Base-by-base conservation (phyloP, 495 filamentous ascomycete species). In the Penicillium egyptiacum region DNA sequence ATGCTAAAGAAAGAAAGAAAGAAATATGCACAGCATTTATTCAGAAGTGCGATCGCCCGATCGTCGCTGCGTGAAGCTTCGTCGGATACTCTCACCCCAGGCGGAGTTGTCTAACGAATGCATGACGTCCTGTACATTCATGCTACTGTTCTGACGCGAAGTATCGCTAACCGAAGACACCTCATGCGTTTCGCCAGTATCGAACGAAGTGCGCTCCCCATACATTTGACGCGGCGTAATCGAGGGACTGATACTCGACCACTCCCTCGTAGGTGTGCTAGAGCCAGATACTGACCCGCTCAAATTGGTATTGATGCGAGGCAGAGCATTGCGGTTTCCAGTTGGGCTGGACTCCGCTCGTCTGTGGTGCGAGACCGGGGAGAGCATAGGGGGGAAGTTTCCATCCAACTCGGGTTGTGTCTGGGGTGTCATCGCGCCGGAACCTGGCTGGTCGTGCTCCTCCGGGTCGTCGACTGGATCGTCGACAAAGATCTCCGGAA, bases 401-500 rank as follows among this genome's bases (percentile, higher is more conserved):
- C 35, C 33, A n/a, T 67, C 57, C 14, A 51, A 28, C 5, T 63
- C 66, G 5, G 53, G 57, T 25, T 58, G 64, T n/a, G 51, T 62
- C 31, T 60, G 60, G 11, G 66, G 63, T 19, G 64, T 67, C 55
- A 63, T 63, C 14, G 57, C 50, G 16, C 64, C 64, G 0, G 61
- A 37, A n/a, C 52, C 56, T 19, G 63, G 51, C 45, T 65, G 59
- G 45, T 65, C 64, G 11, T 58, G 28, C 41, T 63, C 31, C 57
- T 58, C 43, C 53, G 65, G 45, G 63, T 76, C 55, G 65, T 74
- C 64, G 16, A 74, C 75, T 28, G 85, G 80, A 47, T 84, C 87
- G 59, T 96, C 92, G 28, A 98, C 88, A 56, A 88, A 87, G 59
- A 98, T 96, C 62, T 96, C 91, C 2, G 94, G 94, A 28, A 96